Percentiles rank a stretch among this genome's conserved stretches.
These are phyloP conservation scores for Stereocaulon alpinum DNA, from an alignment of 495 filamentous ascomycete genomes.

Conservation along the genomic window DNA sequence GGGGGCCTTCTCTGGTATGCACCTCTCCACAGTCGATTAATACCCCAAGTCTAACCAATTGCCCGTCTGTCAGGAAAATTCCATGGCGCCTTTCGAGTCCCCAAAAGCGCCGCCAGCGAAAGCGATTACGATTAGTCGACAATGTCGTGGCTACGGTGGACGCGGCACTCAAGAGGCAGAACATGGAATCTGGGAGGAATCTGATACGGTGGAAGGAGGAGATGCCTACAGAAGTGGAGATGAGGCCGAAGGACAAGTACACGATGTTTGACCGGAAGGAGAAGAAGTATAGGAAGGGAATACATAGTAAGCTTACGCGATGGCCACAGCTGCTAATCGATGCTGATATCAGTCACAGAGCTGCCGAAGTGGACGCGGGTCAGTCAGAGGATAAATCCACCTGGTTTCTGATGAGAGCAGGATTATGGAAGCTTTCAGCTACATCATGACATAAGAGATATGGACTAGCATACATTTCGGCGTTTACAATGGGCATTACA, in stretches of 20 bases:
- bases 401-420: conserved; percentile 60
- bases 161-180: conserved; percentile 60
- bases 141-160: conserved; percentile 66
- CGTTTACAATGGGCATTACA: not conserved
- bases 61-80: conserved; percentile 63
- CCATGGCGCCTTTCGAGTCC: conserved; percentile 87
- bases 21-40: not conserved
- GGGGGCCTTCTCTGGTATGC: conserved; percentile 77
- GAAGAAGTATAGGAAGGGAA: conserved; percentile 88
- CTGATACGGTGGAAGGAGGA: conserved; percentile 82
- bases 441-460: not conserved
- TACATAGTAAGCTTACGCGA: conserved; percentile 64
- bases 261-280: conserved; percentile 94
- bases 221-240: conserved; percentile 94
- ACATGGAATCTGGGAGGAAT: conserved; percentile 51
- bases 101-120: conserved; percentile 83
- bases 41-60: conserved; percentile 5
- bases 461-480: not conserved
- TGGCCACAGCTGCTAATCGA: not conserved
- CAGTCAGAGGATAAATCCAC: conserved; percentile 84
- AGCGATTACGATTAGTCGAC: conserved; percentile 79
- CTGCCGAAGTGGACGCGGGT: conserved; percentile 94
- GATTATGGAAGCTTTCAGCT: not conserved
- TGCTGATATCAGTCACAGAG: conserved; percentile 39
- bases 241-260: conserved; percentile 95